Conservation (phyloP, 106 monocot species). For the Ottelia alismoides region DNA sequence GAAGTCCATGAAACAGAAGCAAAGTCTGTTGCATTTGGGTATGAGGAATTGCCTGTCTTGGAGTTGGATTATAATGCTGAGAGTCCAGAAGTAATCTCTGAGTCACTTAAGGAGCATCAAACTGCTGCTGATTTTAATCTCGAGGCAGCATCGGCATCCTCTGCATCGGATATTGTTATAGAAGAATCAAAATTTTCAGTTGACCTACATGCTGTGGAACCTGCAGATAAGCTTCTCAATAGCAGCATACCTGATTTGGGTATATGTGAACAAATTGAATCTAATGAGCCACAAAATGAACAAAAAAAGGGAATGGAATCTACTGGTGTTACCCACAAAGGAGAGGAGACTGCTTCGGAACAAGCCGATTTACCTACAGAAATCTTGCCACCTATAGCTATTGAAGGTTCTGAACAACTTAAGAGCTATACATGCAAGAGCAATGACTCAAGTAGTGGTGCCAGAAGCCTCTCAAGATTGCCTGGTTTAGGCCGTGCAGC, state of each 20-base stretch:
- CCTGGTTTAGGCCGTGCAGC: slow-evolving; percentile 84
- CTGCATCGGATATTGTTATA: slow-evolving; percentile 10
- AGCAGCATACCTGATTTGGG: slow-evolving; percentile 5
- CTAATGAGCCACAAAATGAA: slow-evolving; percentile 9
- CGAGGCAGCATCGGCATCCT: slow-evolving; percentile 12
- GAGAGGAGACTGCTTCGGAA: slow-evolving; percentile 6
- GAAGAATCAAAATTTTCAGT: slow-evolving; percentile 23
- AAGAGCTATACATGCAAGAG: slow-evolving; percentile 20
- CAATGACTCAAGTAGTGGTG: slow-evolving; percentile 26
- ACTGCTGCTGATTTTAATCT: slow-evolving; percentile 15
- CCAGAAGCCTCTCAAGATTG: slow-evolving; percentile 52
- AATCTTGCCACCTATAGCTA: slow-evolving; percentile 1
- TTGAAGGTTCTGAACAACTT: slow-evolving; percentile 19
- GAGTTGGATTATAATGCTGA: slow-evolving; percentile 28
- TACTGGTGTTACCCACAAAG: background rate
- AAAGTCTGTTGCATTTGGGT: slow-evolving; percentile 7
- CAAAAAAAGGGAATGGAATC: background rate
- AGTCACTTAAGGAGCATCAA: slow-evolving; percentile 31
- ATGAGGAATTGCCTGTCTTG: slow-evolving; percentile 14
- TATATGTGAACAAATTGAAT: slow-evolving; percentile 2
- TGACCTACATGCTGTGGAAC: slow-evolving; percentile 17
- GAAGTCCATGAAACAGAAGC: slow-evolving; percentile 20
- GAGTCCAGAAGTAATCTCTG: slow-evolving; percentile 23
- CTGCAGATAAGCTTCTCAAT: slow-evolving; percentile 12
- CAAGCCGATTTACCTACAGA: slow-evolving; percentile 4